These are phyloP conservation scores for Papiliotrema flavescens DNA, from an alignment of 1,284 basidiomycete genomes.

Conservation along the genomic window DNA sequence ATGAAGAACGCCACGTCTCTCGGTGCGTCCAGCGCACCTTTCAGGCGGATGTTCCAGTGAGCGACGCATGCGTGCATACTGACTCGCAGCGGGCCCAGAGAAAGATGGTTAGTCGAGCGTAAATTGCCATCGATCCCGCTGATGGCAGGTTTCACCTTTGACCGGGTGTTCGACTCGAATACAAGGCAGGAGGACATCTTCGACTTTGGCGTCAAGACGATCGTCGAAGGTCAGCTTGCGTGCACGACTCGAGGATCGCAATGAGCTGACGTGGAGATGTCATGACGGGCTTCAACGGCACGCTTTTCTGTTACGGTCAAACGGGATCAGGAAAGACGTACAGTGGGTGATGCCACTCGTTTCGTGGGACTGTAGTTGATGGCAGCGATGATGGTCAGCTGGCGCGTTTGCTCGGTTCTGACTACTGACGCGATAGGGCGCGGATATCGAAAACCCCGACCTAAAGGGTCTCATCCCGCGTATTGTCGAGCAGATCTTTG, in stretches of 20 bases:
- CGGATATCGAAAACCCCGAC: constrained; percentile 89
- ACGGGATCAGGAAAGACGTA: constrained; percentile 97
- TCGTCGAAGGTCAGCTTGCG: constrained; percentile 35
- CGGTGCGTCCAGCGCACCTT: constrained; percentile 60
- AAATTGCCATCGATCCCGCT: constrained; percentile 3
- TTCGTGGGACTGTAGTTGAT: constrained; percentile 8
- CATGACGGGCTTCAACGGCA: constrained; percentile 97
- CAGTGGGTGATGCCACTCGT: constrained; percentile 32
- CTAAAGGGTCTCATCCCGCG: constrained; percentile 96
- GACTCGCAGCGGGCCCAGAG: constrained; percentile 46
- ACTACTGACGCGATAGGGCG: constrained; percentile 61
- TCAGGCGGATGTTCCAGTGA: not conserved
- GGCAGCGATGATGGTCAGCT: constrained; percentile 75
- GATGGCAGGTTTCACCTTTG: constrained; percentile 81
- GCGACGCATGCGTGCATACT: not conserved
- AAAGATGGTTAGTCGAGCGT: constrained; percentile 36
- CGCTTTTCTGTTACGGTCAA: constrained; percentile 97
- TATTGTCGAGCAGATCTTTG: constrained; percentile 98
- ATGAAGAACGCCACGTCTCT: constrained; percentile 63
- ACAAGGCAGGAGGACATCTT: constrained; percentile 94
- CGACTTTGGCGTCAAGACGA: constrained; percentile 95
- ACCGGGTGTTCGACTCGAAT: constrained; percentile 91
- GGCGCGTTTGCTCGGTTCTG: too few relatives aligned
- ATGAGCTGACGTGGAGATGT: constrained; percentile 65
- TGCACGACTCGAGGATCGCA: not conserved